Conservation (phyloP, 192 early-diverging fungal species). For the Coemansia sp. region DNA sequence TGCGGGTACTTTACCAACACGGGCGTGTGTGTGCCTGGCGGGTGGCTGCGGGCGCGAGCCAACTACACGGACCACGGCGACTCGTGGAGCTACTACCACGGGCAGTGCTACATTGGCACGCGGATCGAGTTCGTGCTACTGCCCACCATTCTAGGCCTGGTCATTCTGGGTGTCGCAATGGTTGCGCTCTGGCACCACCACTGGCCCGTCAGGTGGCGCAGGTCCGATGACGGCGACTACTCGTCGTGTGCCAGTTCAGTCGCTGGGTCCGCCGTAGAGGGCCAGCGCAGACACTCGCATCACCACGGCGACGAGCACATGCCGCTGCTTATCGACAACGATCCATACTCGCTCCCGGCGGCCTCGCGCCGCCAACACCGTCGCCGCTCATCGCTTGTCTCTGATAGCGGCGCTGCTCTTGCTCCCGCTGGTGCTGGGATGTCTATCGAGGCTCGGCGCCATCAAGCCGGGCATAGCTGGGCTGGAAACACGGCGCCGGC, state of each 20-base stretch:
- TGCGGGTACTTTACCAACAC: slow-evolving; percentile 48
- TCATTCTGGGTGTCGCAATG: slow-evolving; percentile 25
- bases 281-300: slow-evolving; percentile 6
- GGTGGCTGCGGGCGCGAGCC: slow-evolving; percentile 33
- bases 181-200: slow-evolving; percentile 31
- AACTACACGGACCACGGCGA: slow-evolving; percentile 32
- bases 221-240: slow-evolving; percentile 3
- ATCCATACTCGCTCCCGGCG: slow-evolving; percentile 26
- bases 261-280: neutral
- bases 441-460: slow-evolving; percentile 5
- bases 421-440: neutral
- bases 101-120: slow-evolving; percentile 44
- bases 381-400: slow-evolving; percentile 2
- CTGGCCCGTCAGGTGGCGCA: slow-evolving; percentile 11
- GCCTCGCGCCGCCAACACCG: neutral
- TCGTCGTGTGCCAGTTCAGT: slow-evolving; percentile 19
- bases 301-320: slow-evolving; percentile 20
- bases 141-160: slow-evolving; percentile 29
- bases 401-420: neutral
- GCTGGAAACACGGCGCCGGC: neutral
- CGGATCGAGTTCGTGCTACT: slow-evolving; percentile 40
- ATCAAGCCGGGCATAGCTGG: neutral
- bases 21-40: slow-evolving; percentile 37
- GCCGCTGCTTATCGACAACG: slow-evolving; percentile 55
- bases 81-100: slow-evolving; percentile 50